Evolutionary conservation across 208 protist species (phyloP).

Genomic region (Leishmania braziliensis): DNA sequence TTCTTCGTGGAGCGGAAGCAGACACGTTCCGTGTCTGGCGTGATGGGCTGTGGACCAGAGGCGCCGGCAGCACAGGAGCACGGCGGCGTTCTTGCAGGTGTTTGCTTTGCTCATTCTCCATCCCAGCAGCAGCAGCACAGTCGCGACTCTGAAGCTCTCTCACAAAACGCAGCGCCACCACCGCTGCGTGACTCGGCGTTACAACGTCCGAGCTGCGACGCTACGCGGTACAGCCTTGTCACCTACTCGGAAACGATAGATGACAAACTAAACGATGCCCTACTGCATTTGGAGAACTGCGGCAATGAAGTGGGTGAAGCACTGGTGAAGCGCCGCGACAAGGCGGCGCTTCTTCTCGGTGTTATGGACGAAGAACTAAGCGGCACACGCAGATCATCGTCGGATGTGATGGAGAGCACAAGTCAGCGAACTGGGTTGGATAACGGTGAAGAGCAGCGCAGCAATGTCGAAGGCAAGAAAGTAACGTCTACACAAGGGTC

Average conservation of each 20-base stretch:
- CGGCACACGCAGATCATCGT: not conserved
- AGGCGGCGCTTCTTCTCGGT: constrained; percentile 11
- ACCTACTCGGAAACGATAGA: constrained; percentile 70
- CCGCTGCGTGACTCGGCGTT: not conserved
- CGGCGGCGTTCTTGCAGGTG: not conserved
- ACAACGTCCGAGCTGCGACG: not conserved
- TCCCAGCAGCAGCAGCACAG: not conserved
- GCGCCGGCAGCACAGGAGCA: not conserved
- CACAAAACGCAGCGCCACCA: not conserved
- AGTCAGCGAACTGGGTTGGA: not conserved
- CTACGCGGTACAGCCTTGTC: constrained; percentile 8
- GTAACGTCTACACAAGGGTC: not conserved
- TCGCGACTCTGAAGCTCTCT: not conserved
- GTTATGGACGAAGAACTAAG: constrained; percentile 16
- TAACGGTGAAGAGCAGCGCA: not conserved
- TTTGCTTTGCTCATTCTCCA: not conserved
- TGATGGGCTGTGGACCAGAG: not conserved
- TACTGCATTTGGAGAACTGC: constrained; percentile 57
- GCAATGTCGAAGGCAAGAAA: not conserved
- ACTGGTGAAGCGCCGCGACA: constrained; percentile 13
- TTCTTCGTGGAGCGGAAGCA: not conserved
- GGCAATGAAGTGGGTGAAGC: constrained; percentile 9
- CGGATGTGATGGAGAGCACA: not conserved
- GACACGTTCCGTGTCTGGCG: not conserved
- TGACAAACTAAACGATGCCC: constrained; percentile 56